These are phyloP conservation scores for Farysia itapuensis DNA, from an alignment of 1,284 basidiomycete genomes.

Conservation along the genomic window DNA sequence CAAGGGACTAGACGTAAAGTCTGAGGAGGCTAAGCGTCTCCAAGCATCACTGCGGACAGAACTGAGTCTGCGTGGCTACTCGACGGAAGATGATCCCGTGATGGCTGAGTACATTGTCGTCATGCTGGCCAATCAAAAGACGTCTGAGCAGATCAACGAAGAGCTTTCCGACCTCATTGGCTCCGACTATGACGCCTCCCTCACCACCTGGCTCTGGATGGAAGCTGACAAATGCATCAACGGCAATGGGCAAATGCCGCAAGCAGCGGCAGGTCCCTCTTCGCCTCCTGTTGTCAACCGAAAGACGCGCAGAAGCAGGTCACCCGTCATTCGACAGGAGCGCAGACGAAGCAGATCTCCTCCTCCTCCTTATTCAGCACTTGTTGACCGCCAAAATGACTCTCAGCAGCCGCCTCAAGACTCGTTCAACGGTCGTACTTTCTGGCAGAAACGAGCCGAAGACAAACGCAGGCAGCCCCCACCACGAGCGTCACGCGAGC, in stretches of 20 bases:
- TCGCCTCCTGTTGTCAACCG: not conserved
- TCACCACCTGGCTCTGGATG: constrained; percentile 49
- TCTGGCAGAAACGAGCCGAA: constrained; percentile 17
- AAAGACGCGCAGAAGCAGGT: constrained; percentile 5
- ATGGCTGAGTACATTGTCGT: constrained; percentile 59
- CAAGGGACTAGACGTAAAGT: constrained; percentile 33
- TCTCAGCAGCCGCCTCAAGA: not conserved
- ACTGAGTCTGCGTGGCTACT: constrained; percentile 41
- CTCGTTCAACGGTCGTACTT: constrained; percentile 11
- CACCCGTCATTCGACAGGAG: not conserved
- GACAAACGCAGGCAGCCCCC: constrained; percentile 14
- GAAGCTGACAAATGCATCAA: constrained; percentile 20
- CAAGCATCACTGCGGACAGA: constrained; percentile 42
- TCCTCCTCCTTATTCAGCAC: not conserved
- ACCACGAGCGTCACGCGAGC: constrained; percentile 5
- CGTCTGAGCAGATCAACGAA: constrained; percentile 44
- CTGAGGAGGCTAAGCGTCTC: constrained; percentile 20
- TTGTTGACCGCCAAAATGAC: not conserved
- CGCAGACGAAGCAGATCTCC: not conserved
- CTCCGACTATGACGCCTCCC: constrained; percentile 39
- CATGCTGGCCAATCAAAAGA: constrained; percentile 58
- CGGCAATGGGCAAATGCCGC: not conserved
- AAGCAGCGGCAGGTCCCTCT: not conserved
- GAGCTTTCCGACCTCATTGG: constrained; percentile 55
- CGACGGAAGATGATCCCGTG: constrained; percentile 41